Percentiles rank a stretch among this genome's conserved stretches.
These are phyloP conservation scores for Metschnikowia gelsemii DNA, from an alignment of 805 yeast genomes.

Conservation along the genomic window DNA sequence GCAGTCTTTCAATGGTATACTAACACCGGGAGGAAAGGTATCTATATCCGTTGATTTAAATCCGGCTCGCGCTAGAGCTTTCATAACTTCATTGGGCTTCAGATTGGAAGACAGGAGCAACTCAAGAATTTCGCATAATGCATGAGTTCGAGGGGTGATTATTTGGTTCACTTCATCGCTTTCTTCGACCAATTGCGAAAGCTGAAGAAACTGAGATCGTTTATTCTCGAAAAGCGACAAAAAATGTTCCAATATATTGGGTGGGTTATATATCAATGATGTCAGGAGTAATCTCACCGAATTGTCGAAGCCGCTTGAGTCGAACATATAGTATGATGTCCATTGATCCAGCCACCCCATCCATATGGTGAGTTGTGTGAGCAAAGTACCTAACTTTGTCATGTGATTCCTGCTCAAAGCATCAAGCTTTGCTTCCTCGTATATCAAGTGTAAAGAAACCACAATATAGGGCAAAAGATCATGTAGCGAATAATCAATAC, in stretches of 20 bases:
- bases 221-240: conserved; percentile 46
- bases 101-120: conserved; percentile 54
- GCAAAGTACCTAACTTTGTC: conserved; percentile 47
- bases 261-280: conserved; percentile 54
- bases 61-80: conserved; percentile 57
- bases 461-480: conserved; percentile 62
- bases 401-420: conserved; percentile 39
- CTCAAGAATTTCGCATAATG: conserved; percentile 61
- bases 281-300: conserved; percentile 43
- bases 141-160: conserved; percentile 66
- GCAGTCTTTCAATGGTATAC: conserved; percentile 64
- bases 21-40: conserved; percentile 71
- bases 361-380: conserved; percentile 63
- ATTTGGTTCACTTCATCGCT: conserved; percentile 54
- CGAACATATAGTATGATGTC: conserved; percentile 54
- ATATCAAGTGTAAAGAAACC: conserved; percentile 66
- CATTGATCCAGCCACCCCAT: conserved; percentile 74
- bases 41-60: conserved; percentile 55
- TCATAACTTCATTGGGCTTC: conserved; percentile 54
- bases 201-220: conserved; percentile 57
- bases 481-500: conserved; percentile 42
- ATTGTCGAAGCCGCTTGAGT: conserved; percentile 34
- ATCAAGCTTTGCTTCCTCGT: conserved; percentile 73
- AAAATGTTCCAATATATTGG: conserved; percentile 56
- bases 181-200: conserved; percentile 68